Conservation (phyloP, 1,284 basidiomycete genomes). For the Cutaneotrichosporon sp. region DNA sequence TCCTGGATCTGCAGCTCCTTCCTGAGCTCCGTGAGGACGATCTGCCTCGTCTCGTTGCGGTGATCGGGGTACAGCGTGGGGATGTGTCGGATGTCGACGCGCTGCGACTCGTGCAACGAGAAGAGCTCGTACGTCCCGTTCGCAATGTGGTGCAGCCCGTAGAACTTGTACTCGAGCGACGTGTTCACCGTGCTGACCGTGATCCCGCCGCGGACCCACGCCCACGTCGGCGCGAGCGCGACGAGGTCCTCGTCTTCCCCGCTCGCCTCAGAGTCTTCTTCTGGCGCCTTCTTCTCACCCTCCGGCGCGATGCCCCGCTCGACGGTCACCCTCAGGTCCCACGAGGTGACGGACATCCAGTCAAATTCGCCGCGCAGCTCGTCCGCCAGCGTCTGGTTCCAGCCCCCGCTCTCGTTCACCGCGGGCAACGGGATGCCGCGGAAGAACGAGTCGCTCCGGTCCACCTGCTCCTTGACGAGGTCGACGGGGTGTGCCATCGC, state of each 20-base stretch:
- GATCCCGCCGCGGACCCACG: constrained; percentile 9
- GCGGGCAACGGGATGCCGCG: constrained; percentile 29
- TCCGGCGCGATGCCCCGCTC: constrained; percentile 29
- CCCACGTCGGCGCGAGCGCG: constrained; percentile 3
- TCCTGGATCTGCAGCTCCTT: constrained; percentile 40
- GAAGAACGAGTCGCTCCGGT: constrained; percentile 30
- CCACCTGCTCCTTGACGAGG: constrained; percentile 13
- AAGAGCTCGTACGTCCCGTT: constrained; percentile 78
- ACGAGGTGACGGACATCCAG: constrained; percentile 36
- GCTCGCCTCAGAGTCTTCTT: constrained; percentile 22
- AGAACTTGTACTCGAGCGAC: constrained; percentile 44
- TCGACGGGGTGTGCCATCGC: constrained; percentile 35
- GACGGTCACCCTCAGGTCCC: constrained; percentile 46
- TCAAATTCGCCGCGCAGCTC: constrained; percentile 43
- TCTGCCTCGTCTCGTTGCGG: constrained; percentile 62
- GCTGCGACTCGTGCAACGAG: constrained; percentile 62
- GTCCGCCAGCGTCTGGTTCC: constrained; percentile 42
- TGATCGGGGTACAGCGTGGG: constrained; percentile 57
- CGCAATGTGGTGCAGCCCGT: constrained; percentile 70
- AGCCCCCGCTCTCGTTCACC: constrained; percentile 32
- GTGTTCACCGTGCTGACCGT: constrained; percentile 11
- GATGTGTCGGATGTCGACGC: constrained; percentile 61
- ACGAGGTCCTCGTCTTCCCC: constrained; percentile 1
- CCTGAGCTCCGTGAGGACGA: constrained; percentile 67
- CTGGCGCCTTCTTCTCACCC: constrained; percentile 29